Evolutionary conservation across 805 yeast genomes (phyloP).

Genomic region (Wickerhamomyces silvicola): DNA sequence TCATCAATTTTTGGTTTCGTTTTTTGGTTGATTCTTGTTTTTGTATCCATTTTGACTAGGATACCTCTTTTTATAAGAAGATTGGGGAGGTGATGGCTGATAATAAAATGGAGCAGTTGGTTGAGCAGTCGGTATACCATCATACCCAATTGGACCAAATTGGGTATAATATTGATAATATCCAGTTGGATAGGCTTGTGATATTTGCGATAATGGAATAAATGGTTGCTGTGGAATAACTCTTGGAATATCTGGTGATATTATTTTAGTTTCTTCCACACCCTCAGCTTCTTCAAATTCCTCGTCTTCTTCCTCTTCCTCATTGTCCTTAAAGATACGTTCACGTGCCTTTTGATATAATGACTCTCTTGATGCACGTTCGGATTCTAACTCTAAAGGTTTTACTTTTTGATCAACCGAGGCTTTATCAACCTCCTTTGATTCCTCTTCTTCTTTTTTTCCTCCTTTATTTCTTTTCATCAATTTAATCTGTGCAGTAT

Average conservation of each 20-base stretch:
- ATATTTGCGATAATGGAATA: no score
- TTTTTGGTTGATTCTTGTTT: no score
- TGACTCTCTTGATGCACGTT: slow-evolving; percentile 35
- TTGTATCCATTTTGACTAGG: no score
- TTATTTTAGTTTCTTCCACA: slow-evolving; percentile 6
- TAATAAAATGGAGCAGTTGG: no score
- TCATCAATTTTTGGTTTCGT: no score
- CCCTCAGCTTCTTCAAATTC: slow-evolving; percentile 19
- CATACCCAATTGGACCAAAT: no score
- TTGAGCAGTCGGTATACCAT: no score
- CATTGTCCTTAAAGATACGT: slow-evolving; percentile 27
- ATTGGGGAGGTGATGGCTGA: no score
- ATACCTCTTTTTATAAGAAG: no score
- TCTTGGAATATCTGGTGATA: slow-evolving; percentile 4
- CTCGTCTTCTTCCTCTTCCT: slow-evolving; percentile 25
- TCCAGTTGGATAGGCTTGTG: no score
- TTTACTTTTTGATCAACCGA: neutral
- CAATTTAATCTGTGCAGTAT: slow-evolving; percentile 10
- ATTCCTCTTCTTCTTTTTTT: neutral
- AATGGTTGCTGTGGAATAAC: slow-evolving; percentile 7
- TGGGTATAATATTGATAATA: no score
- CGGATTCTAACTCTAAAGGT: slow-evolving; percentile 23
- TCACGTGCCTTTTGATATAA: slow-evolving; percentile 35
- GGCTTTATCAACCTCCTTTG: neutral
- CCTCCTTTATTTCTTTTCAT: slow-evolving; percentile 19